These are phyloP conservation scores for Teunomyces kruisii DNA, from an alignment of 805 yeast genomes.

Conservation along the genomic window DNA sequence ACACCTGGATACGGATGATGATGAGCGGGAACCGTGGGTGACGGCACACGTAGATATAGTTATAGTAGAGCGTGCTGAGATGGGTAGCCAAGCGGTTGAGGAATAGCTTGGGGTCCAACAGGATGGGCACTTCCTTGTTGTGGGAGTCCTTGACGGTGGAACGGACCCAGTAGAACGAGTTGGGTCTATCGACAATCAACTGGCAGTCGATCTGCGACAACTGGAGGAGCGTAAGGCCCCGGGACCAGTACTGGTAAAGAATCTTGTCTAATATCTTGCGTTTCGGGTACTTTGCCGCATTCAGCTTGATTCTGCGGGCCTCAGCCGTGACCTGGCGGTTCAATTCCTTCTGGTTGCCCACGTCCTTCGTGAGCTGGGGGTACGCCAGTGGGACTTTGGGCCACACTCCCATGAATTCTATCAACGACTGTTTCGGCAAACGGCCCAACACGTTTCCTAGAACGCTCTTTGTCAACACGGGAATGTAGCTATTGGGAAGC, in stretches of 20 bases:
- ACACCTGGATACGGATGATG: constrained; percentile 65
- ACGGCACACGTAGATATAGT: constrained; percentile 65
- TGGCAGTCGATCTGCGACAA: constrained; percentile 72
- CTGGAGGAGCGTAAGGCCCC: constrained; percentile 63
- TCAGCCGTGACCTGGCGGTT: constrained; percentile 19
- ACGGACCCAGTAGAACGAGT: constrained; percentile 45
- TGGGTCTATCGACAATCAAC: constrained; percentile 58
- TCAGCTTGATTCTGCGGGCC: constrained; percentile 11
- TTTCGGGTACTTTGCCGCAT: constrained; percentile 22
- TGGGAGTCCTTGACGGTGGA: constrained; percentile 44
- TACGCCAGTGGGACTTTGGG: constrained; percentile 27
- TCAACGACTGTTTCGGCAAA: constrained; percentile 31
- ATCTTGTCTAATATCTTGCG: constrained; percentile 42
- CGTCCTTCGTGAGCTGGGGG: constrained; percentile 15
- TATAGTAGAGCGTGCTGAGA: constrained; percentile 51
- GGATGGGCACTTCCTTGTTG: constrained; percentile 27
- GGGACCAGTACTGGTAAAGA: constrained; percentile 50
- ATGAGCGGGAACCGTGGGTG: constrained; percentile 64
- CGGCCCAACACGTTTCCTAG: constrained; percentile 21
- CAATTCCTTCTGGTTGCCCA: constrained; percentile 18
- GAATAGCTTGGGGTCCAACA: constrained; percentile 53
- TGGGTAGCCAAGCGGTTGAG: constrained; percentile 47
- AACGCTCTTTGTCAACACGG: constrained; percentile 25
- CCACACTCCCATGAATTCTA: constrained; percentile 36
- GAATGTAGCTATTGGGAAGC: constrained; percentile 40